Base-by-base conservation (phyloP, 179 eudicot genomes). In the Actinidia chinensis region DNA sequence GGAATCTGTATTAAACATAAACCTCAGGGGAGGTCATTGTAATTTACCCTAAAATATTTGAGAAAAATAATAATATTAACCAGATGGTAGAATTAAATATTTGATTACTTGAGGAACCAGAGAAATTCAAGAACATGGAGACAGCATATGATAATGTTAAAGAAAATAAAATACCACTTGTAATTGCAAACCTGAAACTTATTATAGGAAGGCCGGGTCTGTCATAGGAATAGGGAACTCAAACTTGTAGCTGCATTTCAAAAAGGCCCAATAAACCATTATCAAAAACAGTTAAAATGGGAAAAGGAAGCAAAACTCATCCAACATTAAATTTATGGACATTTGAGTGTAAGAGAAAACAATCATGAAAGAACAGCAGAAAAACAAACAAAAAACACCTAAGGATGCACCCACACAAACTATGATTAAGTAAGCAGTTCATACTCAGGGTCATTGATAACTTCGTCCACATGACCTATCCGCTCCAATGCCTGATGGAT, bases 191-290 rank as follows among this genome's bases (percentile, higher is more conserved):
- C 99, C 99, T 96, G 90, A 96, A 96, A 89, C 98, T 96, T 85
- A 96, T 96, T 61, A 96, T 95, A 76, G 98, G 99, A 56, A 93
- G 88, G 69, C 99, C 99, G 46, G 99, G 99, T 81, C 94, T 88
- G 81, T 96, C 99, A 83, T 94, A 98, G 99, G 99, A 68, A 94
- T 89, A 71, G 99, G 99, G 78, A 95, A 95, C 77, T 95, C 99
- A 85, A 95, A 95, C 86, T 95, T 95, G 90, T 95, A 95, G 82
- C 99, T 95, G 93, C 83, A 84, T 59, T 78, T 46, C 60, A 72
- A 25, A 79, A 78, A 78, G 69, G 43, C 76, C 74, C 79, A 76
- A 61, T 83, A 59, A 43, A 63, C 5, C 13, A 76, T n/a, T 5
- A 47, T 64, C 18, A 76, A 75, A 43, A 68, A 44, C 12, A 67